Evolutionary conservation across 148 eudicot genomes (phyloP), one percentile per base, ranked within the genome.

Genomic region (Camellia japonica): DNA sequence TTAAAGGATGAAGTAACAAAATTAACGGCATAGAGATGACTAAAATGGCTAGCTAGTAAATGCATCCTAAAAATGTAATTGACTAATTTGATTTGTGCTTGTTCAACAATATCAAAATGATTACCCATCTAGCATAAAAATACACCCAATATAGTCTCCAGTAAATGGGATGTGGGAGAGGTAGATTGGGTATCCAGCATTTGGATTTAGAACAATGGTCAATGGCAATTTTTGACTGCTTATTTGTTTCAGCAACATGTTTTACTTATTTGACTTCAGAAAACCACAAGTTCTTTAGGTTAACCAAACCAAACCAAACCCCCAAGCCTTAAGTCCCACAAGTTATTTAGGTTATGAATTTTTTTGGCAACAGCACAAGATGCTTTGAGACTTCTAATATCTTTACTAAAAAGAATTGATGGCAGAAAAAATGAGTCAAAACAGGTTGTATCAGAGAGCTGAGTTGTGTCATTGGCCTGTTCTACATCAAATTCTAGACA

Each of bases 1-100:
- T 83, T 78, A 87, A 30, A 85, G 86, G 82, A 67, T 51, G 83
- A 44, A 30, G 30, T 67, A 15, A 65, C 51, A 73, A 61, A 47
- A 30, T 52, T 67, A 23, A n/a, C 2, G 18, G 64, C 30, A 10
- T 49, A 78, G 74, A 65, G 5, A 18, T 11, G 61, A 71, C 18
- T 60, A 63, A 46, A 77, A 72, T 76, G 38, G 19, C 11, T 46
- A 62, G 18, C 79, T 7, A 62, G 19, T 75, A 41, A 18, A 60
- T 51, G 19, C 66, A 59, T 4, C 59, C 20, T 6, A 14, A 6
- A 20, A 41, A 13, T 13, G 6, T 41, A 44, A 49, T 14, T 19
- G 23, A 30, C 38, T 30, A 30, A 30, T 30, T 30, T 30, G 14
- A 20, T 15, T 64, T 13, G 59, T 64, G 59, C n/a, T 12, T 16